Evolutionary conservation across 2,329 filamentous ascomycete genomes (phyloP), one percentile per base, ranked within the genome.

Genomic region (Colletotrichum higginsianum): DNA sequence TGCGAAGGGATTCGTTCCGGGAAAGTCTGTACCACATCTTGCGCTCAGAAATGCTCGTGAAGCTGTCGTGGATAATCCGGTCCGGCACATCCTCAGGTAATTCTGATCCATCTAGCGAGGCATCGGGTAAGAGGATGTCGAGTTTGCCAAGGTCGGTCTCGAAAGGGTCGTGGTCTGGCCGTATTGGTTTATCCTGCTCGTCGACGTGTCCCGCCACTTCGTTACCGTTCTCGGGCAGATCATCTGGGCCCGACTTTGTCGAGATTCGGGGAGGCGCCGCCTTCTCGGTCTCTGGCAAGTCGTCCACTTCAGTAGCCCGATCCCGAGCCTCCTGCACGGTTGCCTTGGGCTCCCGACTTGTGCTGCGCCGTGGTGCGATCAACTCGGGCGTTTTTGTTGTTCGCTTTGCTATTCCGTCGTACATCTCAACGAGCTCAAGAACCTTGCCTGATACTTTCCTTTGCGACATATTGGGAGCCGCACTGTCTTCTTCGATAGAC

Each of bases 11-110:
- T 3, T 89, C 90, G 66, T 85, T 85, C 6, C 90, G 86, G 9
- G 90, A 91, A 21, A 92, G 80, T 23, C 89, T 88, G 74, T 92
- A 91, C 91, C 91, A 93, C 9, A 85, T 84, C 75, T 89, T 91
- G 60, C 91, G 88, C 78, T 92, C 86, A 2, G 87, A 86, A 4
- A 87, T 85, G 2, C 84, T 83, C 5, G 82, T 81, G 71, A 91
- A 91, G 38, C 82, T 87, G 76, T 91, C 88, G 40, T 78, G 79
- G 21, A 88, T 82, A 55, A 87, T 78, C 40, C 82, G 79, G 40
- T 89, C 87, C 0, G 87, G 79, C 0, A 89, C 76, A 0, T 83
- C 77, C 1, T 76, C 73, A 26, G 78, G 65, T 11, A 73, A 61
- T 3, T 21, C 50, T 9, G 53, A 21, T 26, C 23, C 52, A 4